phyloP scores from a whole-genome alignment of 306 rosid species.

The Quillaja saponaria region DNA sequence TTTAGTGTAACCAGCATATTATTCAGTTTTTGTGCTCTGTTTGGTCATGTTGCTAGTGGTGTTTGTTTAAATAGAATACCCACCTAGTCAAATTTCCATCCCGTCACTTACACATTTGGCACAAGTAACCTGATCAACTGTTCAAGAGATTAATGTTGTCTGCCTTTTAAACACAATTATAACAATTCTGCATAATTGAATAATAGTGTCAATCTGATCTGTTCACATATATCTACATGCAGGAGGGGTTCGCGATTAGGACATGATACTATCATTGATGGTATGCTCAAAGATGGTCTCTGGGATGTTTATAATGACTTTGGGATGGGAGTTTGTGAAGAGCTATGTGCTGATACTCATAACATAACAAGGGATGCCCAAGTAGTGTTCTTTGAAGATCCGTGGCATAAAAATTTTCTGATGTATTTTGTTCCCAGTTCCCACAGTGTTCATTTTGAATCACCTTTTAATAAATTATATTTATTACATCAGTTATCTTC shows the following conservation, averaged over 20 bases:
- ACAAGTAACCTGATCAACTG: not conserved
- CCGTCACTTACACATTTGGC: not conserved
- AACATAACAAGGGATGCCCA: slow-evolving; percentile 77
- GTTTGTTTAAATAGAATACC: not conserved
- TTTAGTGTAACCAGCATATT: slow-evolving; percentile 5
- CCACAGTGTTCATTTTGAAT: not conserved
- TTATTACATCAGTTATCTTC: slow-evolving; percentile 12
- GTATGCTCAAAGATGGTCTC: slow-evolving; percentile 92
- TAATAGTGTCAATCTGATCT: too few relatives aligned
- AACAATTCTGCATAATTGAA: too few relatives aligned
- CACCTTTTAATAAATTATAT: slow-evolving; percentile 3
- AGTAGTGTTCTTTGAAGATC: slow-evolving; percentile 46
- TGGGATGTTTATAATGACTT: slow-evolving; percentile 95
- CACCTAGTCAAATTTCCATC: too few relatives aligned
- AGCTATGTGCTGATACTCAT: slow-evolving; percentile 74
- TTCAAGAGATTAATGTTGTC: not conserved
- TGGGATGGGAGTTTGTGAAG: slow-evolving; percentile 89
- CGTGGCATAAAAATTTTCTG: slow-evolving; percentile 14
- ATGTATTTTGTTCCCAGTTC: not conserved
- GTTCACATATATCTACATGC: too few relatives aligned
- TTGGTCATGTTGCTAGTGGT: slow-evolving; percentile 6
- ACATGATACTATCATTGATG: slow-evolving; percentile 81
- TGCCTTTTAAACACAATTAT: too few relatives aligned
- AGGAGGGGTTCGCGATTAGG: slow-evolving; percentile 89
- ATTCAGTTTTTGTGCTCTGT: slow-evolving; percentile 13